phyloP scores from a whole-genome alignment of 2,329 filamentous ascomycete species.

The Epichloe glyceriae region DNA sequence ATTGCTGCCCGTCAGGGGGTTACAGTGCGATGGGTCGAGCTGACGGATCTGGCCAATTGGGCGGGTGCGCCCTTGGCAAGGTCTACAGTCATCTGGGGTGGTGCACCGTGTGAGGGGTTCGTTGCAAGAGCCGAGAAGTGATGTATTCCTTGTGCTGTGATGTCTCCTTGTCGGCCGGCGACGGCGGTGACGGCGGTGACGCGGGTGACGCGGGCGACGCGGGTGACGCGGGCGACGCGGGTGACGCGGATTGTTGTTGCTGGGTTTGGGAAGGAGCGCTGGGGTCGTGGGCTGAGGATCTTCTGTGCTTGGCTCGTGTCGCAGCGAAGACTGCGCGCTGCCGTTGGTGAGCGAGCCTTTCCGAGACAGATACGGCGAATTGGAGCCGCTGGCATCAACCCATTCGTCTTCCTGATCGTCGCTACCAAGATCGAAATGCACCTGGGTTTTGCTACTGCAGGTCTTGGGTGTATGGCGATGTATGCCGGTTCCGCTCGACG shows the following conservation, averaged over 20 bases:
- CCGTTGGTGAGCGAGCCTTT: slow-evolving; percentile 33
- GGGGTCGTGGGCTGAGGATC: slow-evolving; percentile 24
- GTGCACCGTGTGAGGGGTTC: slow-evolving; percentile 48
- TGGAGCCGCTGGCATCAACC: slow-evolving; percentile 53
- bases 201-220: too few species aligned
- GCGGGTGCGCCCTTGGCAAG: slow-evolving; percentile 27
- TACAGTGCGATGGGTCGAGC: slow-evolving; percentile 15
- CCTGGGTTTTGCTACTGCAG: slow-evolving; percentile 36
- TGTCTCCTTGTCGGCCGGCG: slow-evolving; percentile 26
- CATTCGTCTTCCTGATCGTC: slow-evolving; percentile 42
- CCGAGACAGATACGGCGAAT: slow-evolving; percentile 40
- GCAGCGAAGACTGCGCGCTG: slow-evolving; percentile 35
- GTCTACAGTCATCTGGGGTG: slow-evolving; percentile 52
- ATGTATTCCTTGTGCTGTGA: slow-evolving; percentile 49
- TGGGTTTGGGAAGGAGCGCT: slow-evolving; percentile 11
- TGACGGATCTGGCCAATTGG: slow-evolving; percentile 22
- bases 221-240: too few species aligned
- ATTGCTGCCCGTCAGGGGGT: slow-evolving; percentile 19
- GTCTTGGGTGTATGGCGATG: slow-evolving; percentile 26
- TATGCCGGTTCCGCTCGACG: slow-evolving; percentile 36
- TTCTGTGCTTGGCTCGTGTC: slow-evolving; percentile 20
- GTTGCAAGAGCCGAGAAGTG: slow-evolving; percentile 53
- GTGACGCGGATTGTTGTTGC: background rate
- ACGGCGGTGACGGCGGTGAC: slow-evolving; percentile 3
- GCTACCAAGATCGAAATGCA: slow-evolving; percentile 51